Percentiles rank a stretch among this genome's conserved stretches.
These are phyloP conservation scores for Solanum stenotomum DNA, from an alignment of 257 asterid species.

Conservation along the genomic window DNA sequence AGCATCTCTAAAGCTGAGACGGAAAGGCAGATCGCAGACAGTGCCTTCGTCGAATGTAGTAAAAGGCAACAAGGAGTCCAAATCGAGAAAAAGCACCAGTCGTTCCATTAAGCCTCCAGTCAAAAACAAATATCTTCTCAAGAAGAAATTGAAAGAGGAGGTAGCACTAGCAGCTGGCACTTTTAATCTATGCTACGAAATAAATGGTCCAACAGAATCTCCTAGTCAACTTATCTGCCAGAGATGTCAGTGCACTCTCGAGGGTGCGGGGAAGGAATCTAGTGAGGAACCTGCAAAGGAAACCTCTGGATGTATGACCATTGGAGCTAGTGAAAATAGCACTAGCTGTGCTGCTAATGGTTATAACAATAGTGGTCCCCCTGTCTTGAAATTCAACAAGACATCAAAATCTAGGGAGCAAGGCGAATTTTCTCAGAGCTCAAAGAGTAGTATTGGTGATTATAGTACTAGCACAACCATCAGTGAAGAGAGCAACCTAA, in stretches of 20 bases:
- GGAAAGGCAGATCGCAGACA: constrained; percentile 42
- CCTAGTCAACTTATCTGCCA: constrained; percentile 56
- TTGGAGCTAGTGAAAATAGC: constrained; percentile 9
- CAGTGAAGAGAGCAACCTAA: constrained; percentile 78
- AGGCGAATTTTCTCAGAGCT: constrained; percentile 72
- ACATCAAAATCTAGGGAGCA: constrained; percentile 34
- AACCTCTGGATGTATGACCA: constrained; percentile 3
- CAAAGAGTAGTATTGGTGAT: constrained; percentile 81
- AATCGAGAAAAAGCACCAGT: constrained; percentile 27
- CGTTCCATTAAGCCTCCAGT: constrained; percentile 46
- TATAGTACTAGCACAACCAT: constrained; percentile 73
- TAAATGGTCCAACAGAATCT: constrained; percentile 7
- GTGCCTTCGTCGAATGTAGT: constrained; percentile 30
- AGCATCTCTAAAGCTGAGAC: constrained; percentile 42
- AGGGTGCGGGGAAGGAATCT: constrained; percentile 27
- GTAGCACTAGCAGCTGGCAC: constrained; percentile 10
- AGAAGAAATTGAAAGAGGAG: constrained; percentile 51
- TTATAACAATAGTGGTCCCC: constrained; percentile 15
- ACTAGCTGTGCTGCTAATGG: constrained; percentile 10
- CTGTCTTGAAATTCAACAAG: constrained; percentile 25
- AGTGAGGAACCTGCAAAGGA: constrained; percentile 9
- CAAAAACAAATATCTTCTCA: constrained; percentile 41
- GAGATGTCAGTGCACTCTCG: constrained; percentile 73
- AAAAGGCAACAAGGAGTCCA: constrained; percentile 41
- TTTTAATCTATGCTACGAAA: constrained; percentile 17